Base-by-base conservation (phyloP, 495 filamentous ascomycete species). In the Xylaria cubensis region DNA sequence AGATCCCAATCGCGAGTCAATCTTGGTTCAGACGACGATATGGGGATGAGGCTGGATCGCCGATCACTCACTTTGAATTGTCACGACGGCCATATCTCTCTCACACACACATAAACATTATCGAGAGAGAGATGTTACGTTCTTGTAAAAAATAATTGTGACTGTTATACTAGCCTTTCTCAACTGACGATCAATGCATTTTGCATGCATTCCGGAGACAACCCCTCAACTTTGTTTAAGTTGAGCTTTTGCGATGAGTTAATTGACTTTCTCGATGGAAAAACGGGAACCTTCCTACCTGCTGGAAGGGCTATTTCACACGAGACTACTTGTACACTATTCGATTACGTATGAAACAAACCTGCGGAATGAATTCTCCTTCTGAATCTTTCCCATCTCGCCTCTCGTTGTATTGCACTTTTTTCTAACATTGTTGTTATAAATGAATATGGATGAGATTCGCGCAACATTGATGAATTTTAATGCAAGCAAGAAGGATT, bases 31-130 rank as follows among this genome's bases (percentile, higher is more conserved):
- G 41, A 51, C 48, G 10, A 71, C n/a, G 17, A 29, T 2, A 29
- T 1, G 32, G 70, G 76, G 19, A 67, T 74, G 42, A 76, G 64
- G 1, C 29, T 8, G 1, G 34, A 36, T 36, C 73, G 36, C 81
- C 83, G 69, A 77, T 72, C 7, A 84, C 79, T 0, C 75, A 83
- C 79, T 0, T 74, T 84, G 62, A 79, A 88, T 17, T 80, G 76
- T 66, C 85, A 89, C 51, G 75, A 84, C 46, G 79, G 88, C 64
- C 75, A n/a, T 89, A 8, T 84, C 79, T 3, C 65, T 67, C 75
- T 89, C 10, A 84, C 79, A 2, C 65, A 78, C 4, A 78, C 26
- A 29, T 2, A 29, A 29, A 29, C 26, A 29, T 29, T 29, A 29
- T 1, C 1, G 26, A 29, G 26, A 29, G 26, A 29, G 26, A 29